A percentile compares a stretch with the other conserved stretches of the same genome.
These are phyloP conservation scores for Oligophagozyma castellii DNA, from an alignment of 1,139 yeast species.

Conservation along the genomic window DNA sequence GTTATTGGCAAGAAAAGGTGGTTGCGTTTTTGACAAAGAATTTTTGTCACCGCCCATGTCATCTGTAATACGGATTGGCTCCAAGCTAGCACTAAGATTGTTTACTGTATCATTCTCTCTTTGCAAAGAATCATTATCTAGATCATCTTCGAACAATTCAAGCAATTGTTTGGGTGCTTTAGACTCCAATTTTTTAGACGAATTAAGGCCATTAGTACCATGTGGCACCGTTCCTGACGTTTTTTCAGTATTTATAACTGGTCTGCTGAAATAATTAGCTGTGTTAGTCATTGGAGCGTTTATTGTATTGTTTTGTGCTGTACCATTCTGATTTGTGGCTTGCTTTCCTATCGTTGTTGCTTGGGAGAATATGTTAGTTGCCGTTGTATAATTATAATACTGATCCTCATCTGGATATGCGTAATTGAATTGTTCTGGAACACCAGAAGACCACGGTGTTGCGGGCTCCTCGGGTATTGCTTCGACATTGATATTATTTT, in stretches of 20 bases:
- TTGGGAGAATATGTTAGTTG: constrained; percentile 18
- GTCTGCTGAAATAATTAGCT: constrained; percentile 17
- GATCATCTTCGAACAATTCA: constrained; percentile 48
- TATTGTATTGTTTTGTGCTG: constrained; percentile 16
- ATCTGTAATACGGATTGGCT: constrained; percentile 6
- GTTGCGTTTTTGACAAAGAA: constrained; percentile 7
- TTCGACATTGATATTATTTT: constrained; percentile 43
- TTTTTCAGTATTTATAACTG: constrained; percentile 16
- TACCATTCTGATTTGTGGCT: constrained; percentile 10
- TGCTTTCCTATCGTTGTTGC: constrained; percentile 25
- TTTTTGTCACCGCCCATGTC: constrained; percentile 1
- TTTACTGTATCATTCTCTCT: constrained; percentile 9
- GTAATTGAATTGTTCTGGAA: constrained; percentile 24
- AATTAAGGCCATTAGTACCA: constrained; percentile 1
- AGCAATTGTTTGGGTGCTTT: constrained; percentile 63
- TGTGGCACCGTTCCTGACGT: constrained; percentile 6
- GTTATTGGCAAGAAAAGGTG: constrained; percentile 6
- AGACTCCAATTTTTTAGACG: constrained; percentile 18
- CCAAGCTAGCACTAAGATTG: constrained; percentile 8
- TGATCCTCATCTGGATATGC: constrained; percentile 29
- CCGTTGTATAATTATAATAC: constrained; percentile 16
- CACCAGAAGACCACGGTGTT: constrained; percentile 22
- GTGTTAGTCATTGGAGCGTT: constrained; percentile 16
- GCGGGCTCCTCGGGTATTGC: constrained; percentile 26
- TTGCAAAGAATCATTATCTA: constrained; percentile 8